Evolutionary conservation across 2,329 filamentous ascomycete species (phyloP), one percentile per base, ranked within the genome.

Genomic region (Geosmithia flava): DNA sequence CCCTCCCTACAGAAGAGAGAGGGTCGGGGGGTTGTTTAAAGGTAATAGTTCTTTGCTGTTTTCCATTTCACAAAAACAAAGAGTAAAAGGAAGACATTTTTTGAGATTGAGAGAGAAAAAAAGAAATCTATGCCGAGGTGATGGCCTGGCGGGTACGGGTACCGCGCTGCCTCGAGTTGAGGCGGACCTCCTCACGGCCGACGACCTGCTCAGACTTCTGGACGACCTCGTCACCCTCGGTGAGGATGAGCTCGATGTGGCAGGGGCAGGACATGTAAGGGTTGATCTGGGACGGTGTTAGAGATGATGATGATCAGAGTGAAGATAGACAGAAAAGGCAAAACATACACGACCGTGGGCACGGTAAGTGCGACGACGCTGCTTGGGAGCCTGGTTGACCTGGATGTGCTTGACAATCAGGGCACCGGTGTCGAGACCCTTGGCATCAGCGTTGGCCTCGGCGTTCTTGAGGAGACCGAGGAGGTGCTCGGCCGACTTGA

Each of bases 261-360:
- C 91, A 98, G 62, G 93, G 93, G 84, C 95, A 95, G 62, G 90
- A 96, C 94, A 98, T 97, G 83, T 97, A 98, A 56, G 93, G 93
- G 85, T 98, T 98, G 80, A 98, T 98, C 90, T 96, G 53, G 37
- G 16, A 42, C 10, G 17, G 23, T 46, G 19, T 20, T 16, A 10
- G 7, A 15, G 17, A 23, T 16, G 33, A 40, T 40, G n/a, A n/a
- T 46, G 15, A 20, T 29, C 27, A 42, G 11, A 23, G 20, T 20
- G 39, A 17, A 45, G 23, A 47, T 47, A 46, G 39, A 7, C 7
- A 16, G 2, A 6, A 15, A 4, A 17, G 15, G 39, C 30, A 51
- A 40, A 62, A 88, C 90, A 65, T 94, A 96, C 91, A 80, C 93
- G 89, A 83, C 93, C 93, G 82, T 98, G 93, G 58, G 94, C 94